Percentiles rank a stretch among this genome's conserved stretches.
These are phyloP conservation scores for Colletotrichum abscissum DNA, from an alignment of 2,329 filamentous ascomycete genomes.

Conservation along the genomic window DNA sequence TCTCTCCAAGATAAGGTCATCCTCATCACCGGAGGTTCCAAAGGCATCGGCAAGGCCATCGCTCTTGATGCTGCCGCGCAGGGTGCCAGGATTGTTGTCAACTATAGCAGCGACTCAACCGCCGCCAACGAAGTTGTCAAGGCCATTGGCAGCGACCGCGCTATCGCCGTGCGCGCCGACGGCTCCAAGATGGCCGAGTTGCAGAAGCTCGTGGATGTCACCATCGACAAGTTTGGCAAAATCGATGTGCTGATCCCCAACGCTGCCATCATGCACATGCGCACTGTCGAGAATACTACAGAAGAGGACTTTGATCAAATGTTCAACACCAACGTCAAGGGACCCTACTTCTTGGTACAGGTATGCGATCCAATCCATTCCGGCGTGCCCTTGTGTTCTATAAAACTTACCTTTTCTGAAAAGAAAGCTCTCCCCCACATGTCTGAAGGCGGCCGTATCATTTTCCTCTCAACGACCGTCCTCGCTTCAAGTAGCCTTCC, in stretches of 20 bases:
- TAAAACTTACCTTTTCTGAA: not conserved
- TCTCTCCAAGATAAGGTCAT: conserved; percentile 52
- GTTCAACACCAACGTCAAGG: conserved; percentile 67
- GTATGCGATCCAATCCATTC: conserved; percentile 36
- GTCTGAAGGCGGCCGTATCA: conserved; percentile 57
- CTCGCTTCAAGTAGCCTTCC: conserved; percentile 50
- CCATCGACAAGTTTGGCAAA: conserved; percentile 61
- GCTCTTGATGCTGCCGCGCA: conserved; percentile 66
- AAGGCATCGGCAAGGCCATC: conserved; percentile 70
- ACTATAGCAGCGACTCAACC: conserved; percentile 60
- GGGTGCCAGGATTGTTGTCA: conserved; percentile 68
- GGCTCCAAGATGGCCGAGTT: conserved; percentile 58
- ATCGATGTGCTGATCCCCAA: conserved; percentile 71
- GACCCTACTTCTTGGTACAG: conserved; percentile 63
- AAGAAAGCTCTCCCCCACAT: conserved; percentile 65
- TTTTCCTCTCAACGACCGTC: conserved; percentile 62
- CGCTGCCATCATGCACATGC: conserved; percentile 63
- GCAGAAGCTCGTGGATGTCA: conserved; percentile 58
- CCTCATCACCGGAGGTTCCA: conserved; percentile 66
- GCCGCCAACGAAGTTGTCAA: conserved; percentile 60
- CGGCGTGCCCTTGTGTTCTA: not conserved
- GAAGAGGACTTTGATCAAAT: conserved; percentile 62
- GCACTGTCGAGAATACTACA: conserved; percentile 59
- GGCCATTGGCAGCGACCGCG: conserved; percentile 58
- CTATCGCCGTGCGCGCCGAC: conserved; percentile 67